Percentiles rank a stretch among this genome's conserved stretches.
Evolutionary conservation across 495 filamentous ascomycete genomes (phyloP).

Genomic region (Penicillium longicatenatum): DNA sequence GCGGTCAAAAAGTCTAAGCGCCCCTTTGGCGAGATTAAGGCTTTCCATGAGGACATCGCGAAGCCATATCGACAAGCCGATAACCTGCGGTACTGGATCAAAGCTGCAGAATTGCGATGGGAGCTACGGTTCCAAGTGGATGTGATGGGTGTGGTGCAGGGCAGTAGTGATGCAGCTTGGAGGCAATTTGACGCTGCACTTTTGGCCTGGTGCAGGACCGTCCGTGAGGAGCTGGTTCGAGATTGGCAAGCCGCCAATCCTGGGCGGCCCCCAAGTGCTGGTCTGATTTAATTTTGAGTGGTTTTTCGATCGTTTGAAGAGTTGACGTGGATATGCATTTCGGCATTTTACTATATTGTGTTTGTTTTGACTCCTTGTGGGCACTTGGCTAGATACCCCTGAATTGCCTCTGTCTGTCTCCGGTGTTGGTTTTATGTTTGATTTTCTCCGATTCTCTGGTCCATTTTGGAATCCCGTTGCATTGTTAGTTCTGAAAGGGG

Average conservation of each 20-base stretch:
- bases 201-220: slow-evolving; percentile 73
- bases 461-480: slow-evolving; percentile 19
- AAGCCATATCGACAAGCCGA: slow-evolving; percentile 95
- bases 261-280: slow-evolving; percentile 29
- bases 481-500: slow-evolving; percentile 8
- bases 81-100: slow-evolving; percentile 93
- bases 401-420: slow-evolving; percentile 29
- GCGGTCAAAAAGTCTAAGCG: slow-evolving; percentile 80
- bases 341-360: slow-evolving; percentile 5
- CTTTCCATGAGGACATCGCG: slow-evolving; percentile 82
- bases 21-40: slow-evolving; percentile 87
- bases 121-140: slow-evolving; percentile 84
- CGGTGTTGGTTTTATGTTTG: slow-evolving; percentile 21
- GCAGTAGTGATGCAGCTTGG: slow-evolving; percentile 66
- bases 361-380: slow-evolving; percentile 16
- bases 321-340: slow-evolving; percentile 18
- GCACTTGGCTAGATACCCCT: slow-evolving; percentile 38
- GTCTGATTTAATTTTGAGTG: slow-evolving; percentile 24
- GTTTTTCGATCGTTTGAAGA: not conserved
- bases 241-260: slow-evolving; percentile 54
- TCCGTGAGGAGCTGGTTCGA: slow-evolving; percentile 72
- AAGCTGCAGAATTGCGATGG: slow-evolving; percentile 93
- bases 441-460: slow-evolving; percentile 17
- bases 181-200: slow-evolving; percentile 77
- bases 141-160: slow-evolving; percentile 81